Base-by-base conservation (phyloP, 192 early-diverging fungal genomes). In the Coemansia sp. region DNA sequence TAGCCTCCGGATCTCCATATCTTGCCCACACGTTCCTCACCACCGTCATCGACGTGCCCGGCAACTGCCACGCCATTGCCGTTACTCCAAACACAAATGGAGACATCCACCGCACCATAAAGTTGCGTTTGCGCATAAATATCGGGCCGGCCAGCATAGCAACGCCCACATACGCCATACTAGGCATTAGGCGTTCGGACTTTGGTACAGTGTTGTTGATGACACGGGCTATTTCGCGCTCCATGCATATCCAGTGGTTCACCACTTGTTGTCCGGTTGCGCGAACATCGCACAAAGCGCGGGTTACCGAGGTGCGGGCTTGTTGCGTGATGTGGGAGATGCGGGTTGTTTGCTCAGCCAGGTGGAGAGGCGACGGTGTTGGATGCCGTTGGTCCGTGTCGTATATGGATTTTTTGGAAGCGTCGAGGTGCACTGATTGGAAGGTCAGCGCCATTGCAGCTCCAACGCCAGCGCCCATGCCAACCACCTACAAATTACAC, bases 91-190 rank as follows among this genome's bases (percentile, higher is more conserved):
- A 83, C 62, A 74, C 22, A 2, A 79, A 11, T 0, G 82, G 82
- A 35, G 73, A 70, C 12, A 50, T n/a, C 65, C 70, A 75, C 32
- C 82, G 73, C 41, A 83, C 63, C 0, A 62, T 45, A 29, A 76
- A 64, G 48, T 75, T 79, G 22, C 78, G 69, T 1, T 56, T 58
- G 11, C 76, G 18, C 12, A 70, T 76, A 32, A 79, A 79, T 41
- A 83, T 75, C 9, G 82, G 77, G 1, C 82, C 82, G 0, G 82
- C 82, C 58, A 83, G 37, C 24, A 62, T 49, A 0, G 76, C 73
- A 35, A 83, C 71, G 24, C 73, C 73, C 22, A 83, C 73, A 20
- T 83, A 83, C 37, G 79, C 55, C 3, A 72, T 61, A 16, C 68
- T 76, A 0, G 82, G 82, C 23, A 66, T 65, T 45, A 79, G 58